These are phyloP conservation scores for Pisolithus microcarpus DNA, from an alignment of 768 basidiomycete genomes.

Conservation along the genomic window DNA sequence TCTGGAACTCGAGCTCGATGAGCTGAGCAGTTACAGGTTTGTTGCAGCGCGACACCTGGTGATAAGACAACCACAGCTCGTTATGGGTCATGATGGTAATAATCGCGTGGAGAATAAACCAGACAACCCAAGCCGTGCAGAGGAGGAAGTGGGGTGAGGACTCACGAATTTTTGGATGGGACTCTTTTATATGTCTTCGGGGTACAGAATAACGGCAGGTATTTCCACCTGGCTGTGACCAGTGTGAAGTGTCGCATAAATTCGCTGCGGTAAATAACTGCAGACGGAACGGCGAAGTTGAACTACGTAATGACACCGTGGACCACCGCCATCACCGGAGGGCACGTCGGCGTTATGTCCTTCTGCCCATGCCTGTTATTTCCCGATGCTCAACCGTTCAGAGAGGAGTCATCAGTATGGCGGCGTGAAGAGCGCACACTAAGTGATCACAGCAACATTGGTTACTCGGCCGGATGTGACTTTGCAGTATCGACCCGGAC, in stretches of 20 bases:
- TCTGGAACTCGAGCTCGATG: constrained; percentile 38
- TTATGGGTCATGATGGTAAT: constrained; percentile 21
- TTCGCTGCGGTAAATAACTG: neutral
- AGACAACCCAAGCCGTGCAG: constrained; percentile 2
- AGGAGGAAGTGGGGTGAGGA: neutral
- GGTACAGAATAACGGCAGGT: neutral
- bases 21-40: constrained; percentile 39
- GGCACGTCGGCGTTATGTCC: too few relatives aligned
- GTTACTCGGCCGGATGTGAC: too few relatives aligned
- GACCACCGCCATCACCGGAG: too few relatives aligned
- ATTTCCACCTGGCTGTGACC: neutral
- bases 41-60: constrained; percentile 37
- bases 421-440: too few relatives aligned
- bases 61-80: constrained; percentile 45
- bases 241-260: neutral
- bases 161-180: neutral
- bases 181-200: neutral
- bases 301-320: too few relatives aligned
- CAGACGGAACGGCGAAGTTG: neutral
- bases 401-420: too few relatives aligned
- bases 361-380: too few relatives aligned
- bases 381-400: too few relatives aligned
- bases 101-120: constrained; percentile 1
- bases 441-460: too few relatives aligned
- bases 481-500: too few relatives aligned